Evolutionary conservation across 2,329 filamentous ascomycete species (phyloP).

Genomic region (Xylariaceae sp.): DNA sequence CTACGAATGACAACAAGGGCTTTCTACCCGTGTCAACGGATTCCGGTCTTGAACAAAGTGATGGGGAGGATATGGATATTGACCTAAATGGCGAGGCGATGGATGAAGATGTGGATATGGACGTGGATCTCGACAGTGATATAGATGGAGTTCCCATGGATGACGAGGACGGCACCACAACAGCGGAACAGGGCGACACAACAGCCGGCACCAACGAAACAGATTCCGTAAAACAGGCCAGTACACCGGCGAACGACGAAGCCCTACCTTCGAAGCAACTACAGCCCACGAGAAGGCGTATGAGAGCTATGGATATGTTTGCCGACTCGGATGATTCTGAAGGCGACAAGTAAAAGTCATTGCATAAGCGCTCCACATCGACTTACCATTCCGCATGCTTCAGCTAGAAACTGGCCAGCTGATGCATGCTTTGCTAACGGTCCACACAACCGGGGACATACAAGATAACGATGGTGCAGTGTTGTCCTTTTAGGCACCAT

Average conservation of each 20-base stretch:
- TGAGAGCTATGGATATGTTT: constrained; percentile 84
- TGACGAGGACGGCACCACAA: constrained; percentile 37
- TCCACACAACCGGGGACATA: neutral
- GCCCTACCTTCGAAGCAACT: constrained; percentile 24
- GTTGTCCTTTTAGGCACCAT: neutral
- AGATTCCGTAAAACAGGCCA: constrained; percentile 25
- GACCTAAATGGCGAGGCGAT: constrained; percentile 45
- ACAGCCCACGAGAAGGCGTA: constrained; percentile 51
- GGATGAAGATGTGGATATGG: constrained; percentile 44
- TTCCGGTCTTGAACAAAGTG: constrained; percentile 30
- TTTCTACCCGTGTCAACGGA: constrained; percentile 28
- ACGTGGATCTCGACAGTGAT: constrained; percentile 47
- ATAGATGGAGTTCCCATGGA: constrained; percentile 43
- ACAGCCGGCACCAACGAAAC: constrained; percentile 20
- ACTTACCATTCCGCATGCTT: neutral
- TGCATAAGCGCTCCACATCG: neutral
- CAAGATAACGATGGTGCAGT: neutral
- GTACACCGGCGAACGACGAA: constrained; percentile 26
- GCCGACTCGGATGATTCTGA: constrained; percentile 63
- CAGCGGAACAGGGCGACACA: constrained; percentile 31
- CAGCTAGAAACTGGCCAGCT: neutral
- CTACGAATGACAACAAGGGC: constrained; percentile 24
- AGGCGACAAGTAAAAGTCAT: constrained; percentile 26
- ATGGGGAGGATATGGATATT: constrained; percentile 38
- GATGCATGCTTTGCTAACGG: neutral